Base-by-base conservation (phyloP, 1,284 basidiomycete species). In the Kalmanozyma brasiliensis region DNA sequence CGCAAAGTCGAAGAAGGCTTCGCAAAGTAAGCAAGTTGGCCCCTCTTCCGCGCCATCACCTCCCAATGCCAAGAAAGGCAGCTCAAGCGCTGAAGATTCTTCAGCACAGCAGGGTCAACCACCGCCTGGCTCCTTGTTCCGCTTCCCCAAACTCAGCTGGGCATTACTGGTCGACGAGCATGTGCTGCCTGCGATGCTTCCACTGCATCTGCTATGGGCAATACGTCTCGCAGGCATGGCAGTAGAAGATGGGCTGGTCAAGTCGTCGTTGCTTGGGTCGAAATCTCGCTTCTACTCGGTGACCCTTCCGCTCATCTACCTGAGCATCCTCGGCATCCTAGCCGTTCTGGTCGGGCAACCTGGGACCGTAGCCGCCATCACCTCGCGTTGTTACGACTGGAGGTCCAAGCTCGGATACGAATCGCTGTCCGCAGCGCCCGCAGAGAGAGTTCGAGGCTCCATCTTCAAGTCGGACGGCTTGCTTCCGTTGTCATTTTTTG, bases 111-210 rank as follows among this genome's bases (percentile, higher is more conserved):
- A 65, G 26, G 42, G 52, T 0, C 62, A 66, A 35, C 68, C 68
- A 16, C 42, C 68, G 16, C 68, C 68, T 17, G 68, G 68, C 24
- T 65, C 68, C 1, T 51, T 71, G 23, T 66, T 71, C 42, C 62
- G 62, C 24, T 51, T 71, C 7, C 68, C 68, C 0, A 65, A 66
- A n/a, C 58, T 59, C 22, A 71, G 68, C 36, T 66, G 61, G 68
- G 62, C 46, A 1, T 42, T 71, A 2, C 36, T 73, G 24, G 23
- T 73, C 24, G 66, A 73, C 32, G 47, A 55, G 23, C 59, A 67
- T 44, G 67, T 67, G 10, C 52, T 74, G 4, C 63, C 67, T 2
- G 67, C 60, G 16, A 34, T 74, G 4, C 34, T 74, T 2, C 36
- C 60, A 22, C 52, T 74, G 1, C 72, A 74, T 24, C 10, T 71